phyloP scores from a whole-genome alignment of 2,329 filamentous ascomycete genomes.

The Cladobotryum protrusum region DNA sequence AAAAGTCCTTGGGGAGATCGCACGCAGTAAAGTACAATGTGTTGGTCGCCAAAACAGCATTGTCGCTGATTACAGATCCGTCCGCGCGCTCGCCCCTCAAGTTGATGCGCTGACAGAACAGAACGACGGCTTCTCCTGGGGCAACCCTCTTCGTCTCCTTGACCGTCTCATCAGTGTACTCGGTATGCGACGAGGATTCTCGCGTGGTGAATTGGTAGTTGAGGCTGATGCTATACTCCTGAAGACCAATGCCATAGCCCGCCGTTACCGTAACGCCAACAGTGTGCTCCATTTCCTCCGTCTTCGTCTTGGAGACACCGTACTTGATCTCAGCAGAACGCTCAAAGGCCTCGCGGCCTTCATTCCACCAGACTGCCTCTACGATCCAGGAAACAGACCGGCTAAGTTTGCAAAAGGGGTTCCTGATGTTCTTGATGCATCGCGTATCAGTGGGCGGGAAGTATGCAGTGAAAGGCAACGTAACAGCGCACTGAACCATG shows the following conservation, averaged over 20 bases:
- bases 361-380: not conserved
- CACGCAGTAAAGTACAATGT: not conserved
- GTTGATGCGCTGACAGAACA: slow-evolving; percentile 2
- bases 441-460: not conserved
- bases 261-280: slow-evolving; percentile 1
- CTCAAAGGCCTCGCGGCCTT: not conserved
- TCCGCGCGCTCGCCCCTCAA: slow-evolving; percentile 1
- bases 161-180: slow-evolving; percentile 1
- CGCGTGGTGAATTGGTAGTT: slow-evolving; percentile 7
- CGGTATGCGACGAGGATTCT: not conserved
- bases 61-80: not conserved
- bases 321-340: not conserved
- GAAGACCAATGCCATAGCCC: not conserved
- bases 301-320: slow-evolving; percentile 2
- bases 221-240: not conserved
- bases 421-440: not conserved
- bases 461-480: not conserved
- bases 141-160: not conserved
- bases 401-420: slow-evolving; percentile 2
- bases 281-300: not conserved
- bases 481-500: not conserved
- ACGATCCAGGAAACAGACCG: not conserved
- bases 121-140: not conserved
- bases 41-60: not conserved
- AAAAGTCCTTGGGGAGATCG: slow-evolving; percentile 1